Percentiles rank a stretch among this genome's conserved stretches.
Evolutionary conservation across 176 grass and related monocot species (phyloP).

Genomic region (Avena atlantica): DNA sequence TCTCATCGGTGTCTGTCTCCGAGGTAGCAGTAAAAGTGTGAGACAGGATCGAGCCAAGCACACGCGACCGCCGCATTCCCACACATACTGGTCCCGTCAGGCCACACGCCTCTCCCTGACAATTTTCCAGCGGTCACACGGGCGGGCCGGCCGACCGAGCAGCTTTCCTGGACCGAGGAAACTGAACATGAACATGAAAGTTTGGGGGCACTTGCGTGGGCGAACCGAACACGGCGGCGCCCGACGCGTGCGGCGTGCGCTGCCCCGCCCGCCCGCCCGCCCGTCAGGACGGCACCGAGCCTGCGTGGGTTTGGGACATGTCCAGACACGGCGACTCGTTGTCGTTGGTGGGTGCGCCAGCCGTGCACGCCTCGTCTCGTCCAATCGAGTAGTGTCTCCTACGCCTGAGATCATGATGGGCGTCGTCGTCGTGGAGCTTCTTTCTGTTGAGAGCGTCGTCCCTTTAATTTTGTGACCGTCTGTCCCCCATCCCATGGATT

Average conservation of each 20-base stretch:
- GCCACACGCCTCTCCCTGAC: not conserved
- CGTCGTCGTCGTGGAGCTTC: not conserved
- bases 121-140: not conserved
- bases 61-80: not conserved
- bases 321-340: no score
- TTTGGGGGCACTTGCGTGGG: no score
- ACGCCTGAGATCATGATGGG: conserved; percentile 1
- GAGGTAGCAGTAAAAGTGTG: not conserved
- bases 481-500: not conserved
- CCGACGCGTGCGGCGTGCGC: no score
- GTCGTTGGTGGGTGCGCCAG: not conserved
- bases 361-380: conserved; percentile 1
- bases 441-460: conserved; percentile 1
- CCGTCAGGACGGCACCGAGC: no score
- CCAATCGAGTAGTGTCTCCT: not conserved
- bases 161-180: no score
- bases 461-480: not conserved
- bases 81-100: not conserved
- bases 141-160: no score
- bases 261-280: no score
- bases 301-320: no score
- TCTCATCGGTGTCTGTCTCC: no score
- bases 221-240: no score
- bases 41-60: not conserved
- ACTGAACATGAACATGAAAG: no score